Evolutionary conservation across 306 rosid genomes (phyloP), one percentile per base, ranked within the genome.

Genomic region (Gleditsia sinensis): DNA sequence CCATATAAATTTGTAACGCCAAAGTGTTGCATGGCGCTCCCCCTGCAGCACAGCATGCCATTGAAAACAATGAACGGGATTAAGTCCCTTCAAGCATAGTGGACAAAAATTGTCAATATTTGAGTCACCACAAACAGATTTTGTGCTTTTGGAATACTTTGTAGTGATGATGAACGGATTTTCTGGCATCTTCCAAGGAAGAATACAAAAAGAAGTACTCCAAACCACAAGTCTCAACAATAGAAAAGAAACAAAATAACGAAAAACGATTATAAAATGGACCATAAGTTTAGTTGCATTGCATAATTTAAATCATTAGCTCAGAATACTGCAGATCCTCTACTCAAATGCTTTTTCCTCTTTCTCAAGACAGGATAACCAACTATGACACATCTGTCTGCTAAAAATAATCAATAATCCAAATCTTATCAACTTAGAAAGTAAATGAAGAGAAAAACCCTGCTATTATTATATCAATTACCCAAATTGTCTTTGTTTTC

Each of bases 381-480:
- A 37, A 14, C 40, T 54, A 46, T 62, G 63, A 17, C 17, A 4
- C 43, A 54, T 43, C 48, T 43, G 1, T 30, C 56, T n/a, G 12
- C 49, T 42, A 59, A 65, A 45, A 27, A 42, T 34, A 75, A 57
- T 56, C 7, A 37, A 71, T 25, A 49, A 27, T 27, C 54, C 43
- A 50, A 71, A 58, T 36, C 25, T 5, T 32, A 40, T 58, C 34
- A 43, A n/a, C 28, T 24, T 46, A 21, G 11, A 32, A 51, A 69
- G 37, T 53, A 69, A 34, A 53, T 20, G 13, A 17, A 69, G 9
- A 21, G 12, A 32, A 46, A n/a, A 58, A 36, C 12, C n/a, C 58
- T 30, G 9, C 54, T 13, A 56, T 45, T 43, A 16, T 33, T 39
- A 76, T 77, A 56, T 70, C 20, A 84, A 79, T 76, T 80, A 67